Evolutionary conservation across 1,284 basidiomycete species (phyloP).

Genomic region (Naganishia albida): DNA sequence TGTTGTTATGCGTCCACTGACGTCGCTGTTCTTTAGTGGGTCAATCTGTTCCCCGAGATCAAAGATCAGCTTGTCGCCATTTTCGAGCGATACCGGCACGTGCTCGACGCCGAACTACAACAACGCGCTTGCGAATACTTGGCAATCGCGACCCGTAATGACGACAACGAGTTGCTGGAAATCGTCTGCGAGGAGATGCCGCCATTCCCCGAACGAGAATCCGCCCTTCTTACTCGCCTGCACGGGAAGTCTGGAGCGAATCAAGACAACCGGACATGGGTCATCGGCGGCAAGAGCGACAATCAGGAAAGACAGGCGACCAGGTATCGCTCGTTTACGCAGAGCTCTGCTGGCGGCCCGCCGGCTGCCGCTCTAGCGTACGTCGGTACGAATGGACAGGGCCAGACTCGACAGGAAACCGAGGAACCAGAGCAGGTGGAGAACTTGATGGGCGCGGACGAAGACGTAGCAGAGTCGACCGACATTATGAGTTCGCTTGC

Average conservation of each 20-base stretch:
- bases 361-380: slow-evolving; percentile 16
- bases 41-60: slow-evolving; percentile 98
- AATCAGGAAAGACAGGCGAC: slow-evolving; percentile 71
- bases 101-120: slow-evolving; percentile 96
- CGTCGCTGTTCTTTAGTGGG: slow-evolving; percentile 50
- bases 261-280: slow-evolving; percentile 91
- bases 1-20: not conserved
- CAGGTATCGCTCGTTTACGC: slow-evolving; percentile 58
- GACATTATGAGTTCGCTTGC: slow-evolving; percentile 76
- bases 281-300: slow-evolving; percentile 89
- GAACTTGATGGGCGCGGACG: slow-evolving; percentile 48
- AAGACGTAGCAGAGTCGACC: slow-evolving; percentile 46
- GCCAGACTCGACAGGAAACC: slow-evolving; percentile 37
- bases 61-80: slow-evolving; percentile 89
- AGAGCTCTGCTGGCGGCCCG: slow-evolving; percentile 38
- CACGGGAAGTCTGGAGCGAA: slow-evolving; percentile 86
- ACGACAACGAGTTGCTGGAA: slow-evolving; percentile 88
- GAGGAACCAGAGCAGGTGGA: slow-evolving; percentile 24
- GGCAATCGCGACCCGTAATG: slow-evolving; percentile 73
- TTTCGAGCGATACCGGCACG: slow-evolving; percentile 95
- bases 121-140: slow-evolving; percentile 98
- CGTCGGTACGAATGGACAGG: slow-evolving; percentile 46
- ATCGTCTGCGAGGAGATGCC: slow-evolving; percentile 99
- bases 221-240: slow-evolving; percentile 78
- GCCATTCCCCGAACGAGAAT: slow-evolving; percentile 92